A percentile compares a stretch with the other conserved stretches of the same genome.
Conservation (phyloP, 306 rosid species). For the Quercus variabilis region DNA sequence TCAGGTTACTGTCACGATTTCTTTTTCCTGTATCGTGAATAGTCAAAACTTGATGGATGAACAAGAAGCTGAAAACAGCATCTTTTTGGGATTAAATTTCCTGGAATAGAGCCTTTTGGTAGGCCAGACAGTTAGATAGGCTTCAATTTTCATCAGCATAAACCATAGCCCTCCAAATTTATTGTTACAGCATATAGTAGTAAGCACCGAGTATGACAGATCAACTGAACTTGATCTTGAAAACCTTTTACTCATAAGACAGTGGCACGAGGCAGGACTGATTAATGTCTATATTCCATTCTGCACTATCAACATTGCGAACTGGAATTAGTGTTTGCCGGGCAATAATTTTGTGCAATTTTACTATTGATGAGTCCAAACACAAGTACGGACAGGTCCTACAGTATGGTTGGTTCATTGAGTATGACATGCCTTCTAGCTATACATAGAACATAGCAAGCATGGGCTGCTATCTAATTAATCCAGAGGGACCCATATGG, state of each 20-base stretch:
- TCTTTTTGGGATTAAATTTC: not conserved
- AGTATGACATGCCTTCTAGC: conserved; percentile 31
- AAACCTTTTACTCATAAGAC: conserved; percentile 35
- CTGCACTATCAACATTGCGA: conserved; percentile 18
- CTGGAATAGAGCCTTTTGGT: not conserved
- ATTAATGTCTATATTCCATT: conserved; percentile 38
- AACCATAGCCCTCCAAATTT: conserved; percentile 13
- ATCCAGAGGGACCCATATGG: conserved; percentile 29
- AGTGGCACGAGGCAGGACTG: conserved; percentile 35
- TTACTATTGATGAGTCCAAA: conserved; percentile 28
- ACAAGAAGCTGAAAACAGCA: not conserved
- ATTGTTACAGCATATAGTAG: not conserved
- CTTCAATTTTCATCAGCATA: not conserved
- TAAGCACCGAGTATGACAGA: conserved; percentile 6
- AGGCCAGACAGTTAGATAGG: not conserved
- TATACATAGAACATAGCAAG: conserved; percentile 22
- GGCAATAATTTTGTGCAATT: conserved; percentile 38
- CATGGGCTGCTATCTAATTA: conserved; percentile 21
- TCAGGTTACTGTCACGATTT: not conserved
- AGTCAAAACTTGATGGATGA: not conserved
- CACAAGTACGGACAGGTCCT: conserved; percentile 22
- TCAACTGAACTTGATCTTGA: conserved; percentile 34
- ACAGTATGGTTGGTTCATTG: conserved; percentile 26
- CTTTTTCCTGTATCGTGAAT: not conserved
- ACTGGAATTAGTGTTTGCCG: conserved; percentile 31